phyloP scores from a whole-genome alignment of 495 filamentous ascomycete species.

The Penicillium lividum region DNA sequence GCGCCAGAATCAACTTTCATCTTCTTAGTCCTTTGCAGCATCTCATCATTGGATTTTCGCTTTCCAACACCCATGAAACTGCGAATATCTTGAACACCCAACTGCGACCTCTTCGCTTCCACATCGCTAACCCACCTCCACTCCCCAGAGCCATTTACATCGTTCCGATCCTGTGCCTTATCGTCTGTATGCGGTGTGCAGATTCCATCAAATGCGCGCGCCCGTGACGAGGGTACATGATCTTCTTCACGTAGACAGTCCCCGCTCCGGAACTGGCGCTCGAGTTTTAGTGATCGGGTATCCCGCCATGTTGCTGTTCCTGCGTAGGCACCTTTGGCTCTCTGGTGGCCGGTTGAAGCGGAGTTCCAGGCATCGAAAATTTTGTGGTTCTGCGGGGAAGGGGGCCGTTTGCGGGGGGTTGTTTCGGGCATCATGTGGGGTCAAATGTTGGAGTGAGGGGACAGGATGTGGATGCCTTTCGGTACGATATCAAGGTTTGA shows the following conservation, averaged over 20 bases:
- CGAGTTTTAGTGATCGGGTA: constrained; percentile 64
- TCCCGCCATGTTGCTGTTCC: constrained; percentile 69
- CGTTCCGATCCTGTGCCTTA: neutral
- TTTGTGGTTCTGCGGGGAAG: constrained; percentile 38
- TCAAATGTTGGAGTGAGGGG: too few relatives aligned
- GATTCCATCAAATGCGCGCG: constrained; percentile 24
- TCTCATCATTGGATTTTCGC: constrained; percentile 23
- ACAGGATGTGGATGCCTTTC: too few relatives aligned
- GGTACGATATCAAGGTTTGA: neutral
- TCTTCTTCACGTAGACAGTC: constrained; percentile 15
- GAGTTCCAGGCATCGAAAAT: constrained; percentile 83
- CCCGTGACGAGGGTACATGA: neutral
- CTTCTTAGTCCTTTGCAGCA: constrained; percentile 13
- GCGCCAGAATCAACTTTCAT: constrained; percentile 4
- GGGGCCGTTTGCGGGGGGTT: neutral
- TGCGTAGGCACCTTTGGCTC: constrained; percentile 58
- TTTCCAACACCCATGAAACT: constrained; percentile 37
- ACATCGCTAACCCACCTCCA: constrained; percentile 21
- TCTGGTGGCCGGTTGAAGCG: constrained; percentile 77
- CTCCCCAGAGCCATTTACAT: constrained; percentile 10
- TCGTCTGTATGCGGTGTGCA: constrained; percentile 2
- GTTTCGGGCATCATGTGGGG: neutral
- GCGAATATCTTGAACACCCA: constrained; percentile 42
- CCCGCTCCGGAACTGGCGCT: constrained; percentile 58
- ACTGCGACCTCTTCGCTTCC: constrained; percentile 17